These are phyloP conservation scores for Licmophora abbreviata DNA, from an alignment of 108 stramenopile species.

Conservation along the genomic window DNA sequence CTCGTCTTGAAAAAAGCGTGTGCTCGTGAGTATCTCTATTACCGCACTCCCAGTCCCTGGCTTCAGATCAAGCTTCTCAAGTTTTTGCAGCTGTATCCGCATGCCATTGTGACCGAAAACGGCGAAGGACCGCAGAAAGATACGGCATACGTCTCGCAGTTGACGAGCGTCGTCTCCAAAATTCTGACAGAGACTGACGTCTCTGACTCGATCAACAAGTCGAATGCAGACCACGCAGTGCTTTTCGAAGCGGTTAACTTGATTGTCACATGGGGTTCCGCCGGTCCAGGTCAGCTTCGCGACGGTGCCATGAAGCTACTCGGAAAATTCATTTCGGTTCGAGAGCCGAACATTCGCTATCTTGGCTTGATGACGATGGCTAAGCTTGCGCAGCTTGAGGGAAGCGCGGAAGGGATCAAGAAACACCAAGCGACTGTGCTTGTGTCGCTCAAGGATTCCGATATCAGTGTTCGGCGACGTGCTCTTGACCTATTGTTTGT, in stretches of 20 bases:
- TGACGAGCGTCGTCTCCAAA: slow-evolving; percentile 77
- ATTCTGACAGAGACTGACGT: slow-evolving; percentile 89
- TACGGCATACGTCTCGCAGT: slow-evolving; percentile 55
- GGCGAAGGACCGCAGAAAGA: slow-evolving; percentile 21
- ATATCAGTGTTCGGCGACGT: slow-evolving; percentile 90
- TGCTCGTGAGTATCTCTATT: slow-evolving; percentile 91
- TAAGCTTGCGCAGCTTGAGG: slow-evolving; percentile 85
- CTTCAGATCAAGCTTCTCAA: slow-evolving; percentile 92
- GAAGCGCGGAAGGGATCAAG: slow-evolving; percentile 74
- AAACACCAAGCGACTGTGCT: slow-evolving; percentile 87
- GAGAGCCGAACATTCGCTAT: slow-evolving; percentile 96
- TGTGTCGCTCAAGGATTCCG: slow-evolving; percentile 93
- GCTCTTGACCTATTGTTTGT: slow-evolving; percentile 95
- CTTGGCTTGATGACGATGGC: slow-evolving; percentile 94
- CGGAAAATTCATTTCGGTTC: slow-evolving; percentile 90
- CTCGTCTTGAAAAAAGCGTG: slow-evolving; percentile 82
- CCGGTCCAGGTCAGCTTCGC: slow-evolving; percentile 57
- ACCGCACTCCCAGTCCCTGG: slow-evolving; percentile 91
- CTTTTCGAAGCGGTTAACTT: slow-evolving; percentile 95
- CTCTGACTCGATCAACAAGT: slow-evolving; percentile 93
- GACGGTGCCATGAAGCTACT: slow-evolving; percentile 89
- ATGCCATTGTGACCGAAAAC: slow-evolving; percentile 42
- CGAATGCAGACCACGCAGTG: slow-evolving; percentile 94
- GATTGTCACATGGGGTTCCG: slow-evolving; percentile 84
- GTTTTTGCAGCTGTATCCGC: slow-evolving; percentile 90